Conservation (phyloP, 345 rosid species). For the Camelina sativa region DNA sequence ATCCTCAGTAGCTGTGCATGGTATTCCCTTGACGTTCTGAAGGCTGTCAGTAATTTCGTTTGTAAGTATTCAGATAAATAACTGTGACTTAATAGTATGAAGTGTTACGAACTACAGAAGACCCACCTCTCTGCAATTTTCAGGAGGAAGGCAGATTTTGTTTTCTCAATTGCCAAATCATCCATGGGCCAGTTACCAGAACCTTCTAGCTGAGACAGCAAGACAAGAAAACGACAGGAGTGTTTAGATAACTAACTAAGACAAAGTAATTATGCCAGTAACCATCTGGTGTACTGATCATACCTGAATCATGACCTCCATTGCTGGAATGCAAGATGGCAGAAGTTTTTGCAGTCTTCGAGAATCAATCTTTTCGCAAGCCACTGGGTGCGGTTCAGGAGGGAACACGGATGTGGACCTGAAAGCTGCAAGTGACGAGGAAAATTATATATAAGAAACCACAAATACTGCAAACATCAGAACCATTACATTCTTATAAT, state of each 20-base stretch:
- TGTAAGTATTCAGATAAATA: conserved; percentile 32
- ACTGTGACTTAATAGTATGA: conserved; percentile 8
- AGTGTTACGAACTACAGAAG: conserved; percentile 33
- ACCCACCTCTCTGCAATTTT: conserved; percentile 88
- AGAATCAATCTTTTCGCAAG: conserved; percentile 50
- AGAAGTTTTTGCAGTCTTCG: conserved; percentile 54
- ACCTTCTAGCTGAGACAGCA: conserved; percentile 78
- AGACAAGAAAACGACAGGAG: conserved; percentile 7
- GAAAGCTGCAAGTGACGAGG: conserved; percentile 65
- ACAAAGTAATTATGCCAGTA: not conserved
- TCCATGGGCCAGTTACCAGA: conserved; percentile 98
- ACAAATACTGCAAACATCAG: conserved; percentile 18
- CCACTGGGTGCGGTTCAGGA: conserved; percentile 88
- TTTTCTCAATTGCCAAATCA: conserved; percentile 82
- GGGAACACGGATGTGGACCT: conserved; percentile 90
- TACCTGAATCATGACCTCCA: conserved; percentile 96
- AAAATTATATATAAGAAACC: conserved; percentile 3
- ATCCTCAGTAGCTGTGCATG: conserved; percentile 74
- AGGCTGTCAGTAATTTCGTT: conserved; percentile 58
- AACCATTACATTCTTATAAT: conserved; percentile 3
- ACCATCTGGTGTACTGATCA: conserved; percentile 27
- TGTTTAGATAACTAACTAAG: not conserved
- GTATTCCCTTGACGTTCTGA: conserved; percentile 65
- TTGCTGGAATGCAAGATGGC: conserved; percentile 69
- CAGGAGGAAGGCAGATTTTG: conserved; percentile 86